Evolutionary conservation across 2,329 filamentous ascomycete genomes (phyloP).

Genomic region (Exutisphaerella laricina): DNA sequence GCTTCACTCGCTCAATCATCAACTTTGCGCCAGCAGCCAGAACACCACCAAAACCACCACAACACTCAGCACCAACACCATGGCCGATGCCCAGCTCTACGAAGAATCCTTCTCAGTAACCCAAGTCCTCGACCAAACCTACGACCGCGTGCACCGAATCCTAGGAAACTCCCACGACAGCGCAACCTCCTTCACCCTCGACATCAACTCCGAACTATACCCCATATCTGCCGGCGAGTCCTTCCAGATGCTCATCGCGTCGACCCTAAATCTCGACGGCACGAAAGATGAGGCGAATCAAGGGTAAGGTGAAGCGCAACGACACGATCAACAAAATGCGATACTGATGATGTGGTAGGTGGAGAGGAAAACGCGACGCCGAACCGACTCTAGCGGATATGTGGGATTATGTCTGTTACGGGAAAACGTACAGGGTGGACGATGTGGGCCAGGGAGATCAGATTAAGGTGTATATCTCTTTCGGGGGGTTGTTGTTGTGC

Average conservation of each 20-base stretch:
- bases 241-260: constrained; percentile 75
- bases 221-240: constrained; percentile 68
- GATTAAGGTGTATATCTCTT: constrained; percentile 90
- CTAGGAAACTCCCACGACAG: constrained; percentile 69
- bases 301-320: constrained; percentile 19
- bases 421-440: constrained; percentile 85
- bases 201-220: constrained; percentile 92
- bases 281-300: constrained; percentile 46
- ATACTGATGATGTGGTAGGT: constrained; percentile 36
- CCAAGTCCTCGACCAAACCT: constrained; percentile 74
- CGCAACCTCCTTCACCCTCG: constrained; percentile 71
- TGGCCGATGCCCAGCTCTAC: constrained; percentile 25
- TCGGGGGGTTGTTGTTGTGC: constrained; percentile 84
- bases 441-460: constrained; percentile 70
- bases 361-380: constrained; percentile 63
- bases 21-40: not conserved
- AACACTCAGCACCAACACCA: constrained; percentile 7
- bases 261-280: constrained; percentile 80
- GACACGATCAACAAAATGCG: not conserved
- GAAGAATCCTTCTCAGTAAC: constrained; percentile 27
- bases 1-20: no score
- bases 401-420: constrained; percentile 83
- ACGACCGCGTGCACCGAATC: constrained; percentile 90
- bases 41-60: not conserved
- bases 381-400: constrained; percentile 63